These are phyloP conservation scores for Verticillium albo-atrum DNA, from an alignment of 2,329 filamentous ascomycete genomes.

Conservation along the genomic window DNA sequence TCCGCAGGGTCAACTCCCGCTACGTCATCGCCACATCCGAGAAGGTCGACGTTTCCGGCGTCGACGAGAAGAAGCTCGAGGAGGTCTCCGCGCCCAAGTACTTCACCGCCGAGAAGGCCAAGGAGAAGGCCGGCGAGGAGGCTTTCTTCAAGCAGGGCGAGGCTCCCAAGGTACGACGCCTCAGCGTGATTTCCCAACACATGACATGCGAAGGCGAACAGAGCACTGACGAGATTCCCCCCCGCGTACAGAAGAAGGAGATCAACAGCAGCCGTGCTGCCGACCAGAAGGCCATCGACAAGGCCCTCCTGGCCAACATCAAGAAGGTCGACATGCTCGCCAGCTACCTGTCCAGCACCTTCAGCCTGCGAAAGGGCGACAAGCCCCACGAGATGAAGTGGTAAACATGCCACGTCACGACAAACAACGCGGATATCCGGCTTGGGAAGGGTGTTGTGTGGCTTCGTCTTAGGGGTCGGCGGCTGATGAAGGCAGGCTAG, in stretches of 20 bases:
- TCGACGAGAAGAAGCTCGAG: constrained; percentile 88
- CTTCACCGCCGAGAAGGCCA: constrained; percentile 92
- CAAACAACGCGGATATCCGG: constrained; percentile 12
- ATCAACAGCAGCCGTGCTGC: constrained; percentile 84
- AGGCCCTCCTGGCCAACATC: constrained; percentile 89
- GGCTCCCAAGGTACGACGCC: constrained; percentile 88
- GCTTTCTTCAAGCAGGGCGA: constrained; percentile 99
- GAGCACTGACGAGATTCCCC: constrained; percentile 20
- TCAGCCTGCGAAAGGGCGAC: constrained; percentile 99
- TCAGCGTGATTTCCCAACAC: neutral
- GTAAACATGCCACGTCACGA: constrained; percentile 52
- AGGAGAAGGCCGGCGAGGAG: constrained; percentile 96
- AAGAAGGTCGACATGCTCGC: constrained; percentile 96
- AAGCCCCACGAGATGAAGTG: constrained; percentile 99
- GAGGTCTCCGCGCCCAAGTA: constrained; percentile 75
- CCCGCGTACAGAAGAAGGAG: constrained; percentile 99
- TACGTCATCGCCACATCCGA: constrained; percentile 90
- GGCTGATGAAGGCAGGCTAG: constrained; percentile 5
- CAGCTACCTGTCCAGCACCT: constrained; percentile 91
- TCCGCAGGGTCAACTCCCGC: constrained; percentile 89
- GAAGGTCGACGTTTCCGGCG: constrained; percentile 76
- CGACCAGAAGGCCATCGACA: constrained; percentile 99
- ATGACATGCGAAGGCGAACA: neutral
- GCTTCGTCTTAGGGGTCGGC: constrained; percentile 4
- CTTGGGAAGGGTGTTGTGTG: constrained; percentile 2